Percentiles rank a stretch among this genome's conserved stretches.
These are phyloP conservation scores for Arxiozyma heterogenica DNA, from an alignment of 1,139 yeast genomes.

Conservation along the genomic window DNA sequence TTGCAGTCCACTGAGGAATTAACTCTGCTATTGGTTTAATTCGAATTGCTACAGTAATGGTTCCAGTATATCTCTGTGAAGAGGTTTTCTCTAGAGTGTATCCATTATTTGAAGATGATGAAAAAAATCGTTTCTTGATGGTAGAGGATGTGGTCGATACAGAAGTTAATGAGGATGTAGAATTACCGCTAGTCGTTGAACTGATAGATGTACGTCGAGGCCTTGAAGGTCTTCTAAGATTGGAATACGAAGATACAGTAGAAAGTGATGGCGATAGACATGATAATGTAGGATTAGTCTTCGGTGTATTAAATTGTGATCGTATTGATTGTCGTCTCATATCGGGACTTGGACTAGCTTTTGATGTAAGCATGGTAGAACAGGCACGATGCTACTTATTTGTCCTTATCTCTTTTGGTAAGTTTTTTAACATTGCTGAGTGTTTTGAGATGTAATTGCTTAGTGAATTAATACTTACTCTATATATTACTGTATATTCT, in stretches of 20 bases:
- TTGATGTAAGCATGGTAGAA: not conserved
- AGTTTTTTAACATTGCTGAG: not conserved
- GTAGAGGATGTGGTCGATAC: slow-evolving; percentile 10
- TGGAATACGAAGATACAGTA: slow-evolving; percentile 14
- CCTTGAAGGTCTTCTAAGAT: slow-evolving; percentile 12
- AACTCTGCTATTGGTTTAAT: slow-evolving; percentile 30
- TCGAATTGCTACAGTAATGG: slow-evolving; percentile 33
- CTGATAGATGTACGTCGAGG: slow-evolving; percentile 13
- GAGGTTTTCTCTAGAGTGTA: not conserved
- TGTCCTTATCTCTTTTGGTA: not conserved
- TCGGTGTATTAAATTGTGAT: slow-evolving; percentile 4
- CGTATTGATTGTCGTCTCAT: slow-evolving; percentile 9
- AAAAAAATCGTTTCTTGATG: slow-evolving; percentile 2
- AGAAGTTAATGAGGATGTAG: slow-evolving; percentile 9
- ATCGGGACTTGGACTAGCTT: slow-evolving; percentile 7
- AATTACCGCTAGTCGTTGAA: slow-evolving; percentile 12
- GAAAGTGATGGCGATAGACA: not conserved
- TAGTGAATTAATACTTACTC: not conserved
- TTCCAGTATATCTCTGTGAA: slow-evolving; percentile 28
- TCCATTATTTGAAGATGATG: not conserved
- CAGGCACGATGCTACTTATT: not conserved
- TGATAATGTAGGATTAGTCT: slow-evolving; percentile 1
- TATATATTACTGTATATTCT: not conserved
- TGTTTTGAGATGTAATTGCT: too few species aligned
- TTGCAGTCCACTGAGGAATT: slow-evolving; percentile 18